Percentiles rank a stretch among this genome's conserved stretches.
phyloP scores from a whole-genome alignment of 345 rosid genomes.

The Brassica juncea region DNA sequence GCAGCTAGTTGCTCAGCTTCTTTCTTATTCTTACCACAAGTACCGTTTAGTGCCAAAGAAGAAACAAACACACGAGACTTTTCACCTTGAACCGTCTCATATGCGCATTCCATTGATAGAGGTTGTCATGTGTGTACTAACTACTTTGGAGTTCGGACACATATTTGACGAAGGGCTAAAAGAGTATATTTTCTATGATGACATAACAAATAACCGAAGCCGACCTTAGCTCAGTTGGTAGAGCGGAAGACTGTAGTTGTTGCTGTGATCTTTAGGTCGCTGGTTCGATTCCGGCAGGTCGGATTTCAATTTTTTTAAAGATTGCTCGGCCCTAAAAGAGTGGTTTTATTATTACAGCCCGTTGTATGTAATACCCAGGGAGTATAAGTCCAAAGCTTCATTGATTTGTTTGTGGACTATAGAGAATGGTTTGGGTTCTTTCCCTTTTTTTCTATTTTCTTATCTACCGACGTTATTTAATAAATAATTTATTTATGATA shows the following conservation, averaged over 20 bases:
- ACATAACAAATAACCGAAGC: neutral
- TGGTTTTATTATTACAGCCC: too few species aligned
- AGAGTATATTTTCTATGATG: too few species aligned
- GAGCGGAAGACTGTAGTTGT: constrained; percentile 91
- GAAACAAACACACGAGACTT: constrained; percentile 3
- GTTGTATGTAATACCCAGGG: too few species aligned
- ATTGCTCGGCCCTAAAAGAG: too few species aligned
- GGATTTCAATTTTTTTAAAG: neutral
- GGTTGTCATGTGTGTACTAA: too few species aligned
- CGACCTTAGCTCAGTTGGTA: constrained; percentile 97
- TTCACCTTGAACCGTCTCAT: neutral
- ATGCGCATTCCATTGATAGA: constrained; percentile 2
- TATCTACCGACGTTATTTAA: too few species aligned
- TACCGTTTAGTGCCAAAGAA: constrained; percentile 3
- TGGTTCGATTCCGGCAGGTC: constrained; percentile 49
- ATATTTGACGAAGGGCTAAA: too few species aligned
- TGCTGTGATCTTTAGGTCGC: constrained; percentile 64
- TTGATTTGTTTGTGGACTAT: too few species aligned
- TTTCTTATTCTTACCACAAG: constrained; percentile 11
- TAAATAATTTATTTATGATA: too few species aligned
- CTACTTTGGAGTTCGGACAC: neutral
- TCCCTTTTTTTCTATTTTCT: too few species aligned
- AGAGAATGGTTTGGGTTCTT: too few species aligned
- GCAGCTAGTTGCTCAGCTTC: constrained; percentile 29
- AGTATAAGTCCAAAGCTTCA: too few species aligned